phyloP scores from a whole-genome alignment of 306 rosid genomes.

The Carpinus viminea region DNA sequence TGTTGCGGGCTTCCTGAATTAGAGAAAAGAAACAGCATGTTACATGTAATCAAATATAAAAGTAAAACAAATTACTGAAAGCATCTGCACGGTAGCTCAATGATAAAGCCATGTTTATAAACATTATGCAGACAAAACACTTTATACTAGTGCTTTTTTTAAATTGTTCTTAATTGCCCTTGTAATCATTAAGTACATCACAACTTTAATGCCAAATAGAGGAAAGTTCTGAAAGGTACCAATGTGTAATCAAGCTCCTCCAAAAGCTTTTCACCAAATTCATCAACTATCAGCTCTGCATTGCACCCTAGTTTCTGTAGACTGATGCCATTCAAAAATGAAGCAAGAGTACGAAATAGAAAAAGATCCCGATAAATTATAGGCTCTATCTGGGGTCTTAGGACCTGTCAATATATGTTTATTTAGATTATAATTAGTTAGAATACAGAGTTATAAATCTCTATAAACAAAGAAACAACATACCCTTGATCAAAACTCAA shows the following conservation, averaged over 20 bases:
- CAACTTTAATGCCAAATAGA: conserved; percentile 25
- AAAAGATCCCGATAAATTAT: conserved; percentile 93
- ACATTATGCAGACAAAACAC: conserved; percentile 6
- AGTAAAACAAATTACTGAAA: conserved; percentile 5
- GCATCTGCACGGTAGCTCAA: not conserved
- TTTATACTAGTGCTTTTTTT: conserved; percentile 7
- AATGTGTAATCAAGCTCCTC: conserved; percentile 98
- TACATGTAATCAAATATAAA: not conserved
- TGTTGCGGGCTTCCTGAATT: conserved; percentile 92
- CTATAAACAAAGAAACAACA: not conserved
- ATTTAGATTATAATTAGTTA: not conserved
- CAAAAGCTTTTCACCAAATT: conserved; percentile 98
- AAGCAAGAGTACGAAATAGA: conserved; percentile 91
- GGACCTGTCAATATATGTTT: conserved; percentile 60
- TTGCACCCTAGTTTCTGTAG: conserved; percentile 93
- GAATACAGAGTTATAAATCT: not conserved
- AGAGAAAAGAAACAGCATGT: conserved; percentile 13
- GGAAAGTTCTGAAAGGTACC: conserved; percentile 57
- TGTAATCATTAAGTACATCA: conserved; percentile 8
- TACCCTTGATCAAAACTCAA: not conserved
- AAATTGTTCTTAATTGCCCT: not conserved
- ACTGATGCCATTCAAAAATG: conserved; percentile 86
- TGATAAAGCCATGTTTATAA: not conserved
- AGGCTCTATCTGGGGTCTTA: conserved; percentile 94
- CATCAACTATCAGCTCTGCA: conserved; percentile 98